Conservation (phyloP, 148 eudicot genomes). For the Camellia granthamiana region DNA sequence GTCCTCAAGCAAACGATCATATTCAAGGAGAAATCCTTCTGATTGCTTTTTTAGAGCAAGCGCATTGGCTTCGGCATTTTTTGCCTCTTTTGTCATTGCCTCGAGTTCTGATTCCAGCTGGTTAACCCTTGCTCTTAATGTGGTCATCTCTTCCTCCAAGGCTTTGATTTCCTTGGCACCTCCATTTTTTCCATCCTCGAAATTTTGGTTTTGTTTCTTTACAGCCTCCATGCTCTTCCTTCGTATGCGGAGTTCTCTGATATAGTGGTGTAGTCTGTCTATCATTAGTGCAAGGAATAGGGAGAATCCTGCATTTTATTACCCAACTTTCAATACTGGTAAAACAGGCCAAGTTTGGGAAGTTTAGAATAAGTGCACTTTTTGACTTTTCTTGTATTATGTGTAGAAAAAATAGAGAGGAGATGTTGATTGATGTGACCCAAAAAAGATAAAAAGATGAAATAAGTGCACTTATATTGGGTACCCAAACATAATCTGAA, state of each 20-base stretch:
- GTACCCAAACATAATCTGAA: too few species aligned
- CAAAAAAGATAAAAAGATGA: too few species aligned
- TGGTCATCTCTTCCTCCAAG: conserved; percentile 45
- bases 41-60: conserved; percentile 54
- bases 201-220: conserved; percentile 33
- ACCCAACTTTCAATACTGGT: background rate
- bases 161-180: conserved; percentile 53
- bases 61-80: conserved; percentile 42
- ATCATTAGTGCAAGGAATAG: conserved; percentile 37
- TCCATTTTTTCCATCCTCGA: conserved; percentile 33
- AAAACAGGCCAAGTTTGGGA: too few species aligned
- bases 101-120: conserved; percentile 50
- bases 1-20: conserved; percentile 52
- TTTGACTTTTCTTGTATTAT: too few species aligned
- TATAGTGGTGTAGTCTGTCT: conserved; percentile 45
- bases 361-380: too few species aligned
- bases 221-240: conserved; percentile 42
- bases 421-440: too few species aligned
- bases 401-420: too few species aligned
- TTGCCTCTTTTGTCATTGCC: conserved; percentile 42
- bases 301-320: conserved; percentile 30
- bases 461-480: too few species aligned
- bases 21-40: conserved; percentile 55
- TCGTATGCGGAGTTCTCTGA: conserved; percentile 36
- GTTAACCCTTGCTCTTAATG: conserved; percentile 42